These are phyloP conservation scores for Nelumbo lutea DNA, from an alignment of 164 flowering plant genomes.

Conservation along the genomic window DNA sequence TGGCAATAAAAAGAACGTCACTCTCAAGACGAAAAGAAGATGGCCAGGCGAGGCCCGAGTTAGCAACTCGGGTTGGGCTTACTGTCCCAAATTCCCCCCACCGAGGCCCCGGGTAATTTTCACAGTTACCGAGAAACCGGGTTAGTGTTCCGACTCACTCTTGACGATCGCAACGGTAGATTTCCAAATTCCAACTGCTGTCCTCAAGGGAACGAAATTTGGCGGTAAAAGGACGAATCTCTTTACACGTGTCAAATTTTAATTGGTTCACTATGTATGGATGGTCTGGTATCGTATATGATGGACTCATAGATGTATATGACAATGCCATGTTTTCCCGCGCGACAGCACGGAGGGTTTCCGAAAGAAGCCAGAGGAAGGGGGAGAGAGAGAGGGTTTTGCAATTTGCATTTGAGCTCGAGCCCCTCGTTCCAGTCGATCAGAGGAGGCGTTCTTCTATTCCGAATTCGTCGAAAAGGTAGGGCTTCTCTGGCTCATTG, in stretches of 20 bases:
- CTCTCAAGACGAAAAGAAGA: no score
- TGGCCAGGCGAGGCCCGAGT: no score
- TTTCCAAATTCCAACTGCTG: no score
- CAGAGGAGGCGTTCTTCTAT: neutral
- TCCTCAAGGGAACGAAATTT: neutral
- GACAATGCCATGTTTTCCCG: slow-evolving; percentile 29
- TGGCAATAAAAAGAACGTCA: no score
- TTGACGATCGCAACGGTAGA: no score
- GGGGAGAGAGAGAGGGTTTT: slow-evolving; percentile 6
- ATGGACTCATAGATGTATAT: neutral
- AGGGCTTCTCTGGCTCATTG: slow-evolving; percentile 7
- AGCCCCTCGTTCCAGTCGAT: slow-evolving; percentile 19
- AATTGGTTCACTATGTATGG: neutral
- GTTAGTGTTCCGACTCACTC: no score
- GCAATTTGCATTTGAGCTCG: neutral
- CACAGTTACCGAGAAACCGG: no score
- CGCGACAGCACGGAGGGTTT: slow-evolving; percentile 15
- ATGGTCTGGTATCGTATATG: neutral
- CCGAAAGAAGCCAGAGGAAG: neutral
- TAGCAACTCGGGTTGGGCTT: no score
- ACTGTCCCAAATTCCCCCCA: no score
- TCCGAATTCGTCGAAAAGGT: neutral
- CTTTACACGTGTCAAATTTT: neutral
- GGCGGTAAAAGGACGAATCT: slow-evolving; percentile 7
- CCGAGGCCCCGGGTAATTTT: no score